Conservation (phyloP, 768 basidiomycete species). For the Rhodotorula toruloides region DNA sequence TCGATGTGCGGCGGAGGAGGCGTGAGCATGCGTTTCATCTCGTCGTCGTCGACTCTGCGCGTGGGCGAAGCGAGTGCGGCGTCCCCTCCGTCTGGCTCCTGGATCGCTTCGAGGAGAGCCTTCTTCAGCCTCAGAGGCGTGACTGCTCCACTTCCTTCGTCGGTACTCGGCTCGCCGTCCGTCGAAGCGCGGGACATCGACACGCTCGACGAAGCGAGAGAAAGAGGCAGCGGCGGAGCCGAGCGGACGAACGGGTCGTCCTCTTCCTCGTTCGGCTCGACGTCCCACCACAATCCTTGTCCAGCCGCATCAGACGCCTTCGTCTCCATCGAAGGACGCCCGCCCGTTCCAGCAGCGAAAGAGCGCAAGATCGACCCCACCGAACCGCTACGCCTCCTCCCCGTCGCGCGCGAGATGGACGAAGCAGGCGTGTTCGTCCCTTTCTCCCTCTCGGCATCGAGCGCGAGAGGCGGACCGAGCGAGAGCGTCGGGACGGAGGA, state of each 20-base stretch:
- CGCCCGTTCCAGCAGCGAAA: too few relatives aligned
- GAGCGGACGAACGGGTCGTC: slow-evolving; percentile 23
- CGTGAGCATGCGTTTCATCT: background rate
- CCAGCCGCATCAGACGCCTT: background rate
- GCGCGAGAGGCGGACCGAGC: too few relatives aligned
- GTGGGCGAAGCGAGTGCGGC: background rate
- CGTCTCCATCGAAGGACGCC: too few relatives aligned
- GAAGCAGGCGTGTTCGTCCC: background rate
- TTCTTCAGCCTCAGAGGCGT: too few relatives aligned
- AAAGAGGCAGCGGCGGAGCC: background rate
- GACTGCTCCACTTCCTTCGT: too few relatives aligned
- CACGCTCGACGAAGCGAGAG: background rate
- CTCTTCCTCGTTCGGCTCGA: slow-evolving; percentile 29
- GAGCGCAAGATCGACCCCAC: too few relatives aligned
- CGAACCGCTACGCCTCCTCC: too few relatives aligned
- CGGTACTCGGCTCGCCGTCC: too few relatives aligned
- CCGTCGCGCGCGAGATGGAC: background rate
- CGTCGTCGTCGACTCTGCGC: background rate
- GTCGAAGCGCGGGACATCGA: too few relatives aligned
- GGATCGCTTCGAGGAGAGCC: background rate
- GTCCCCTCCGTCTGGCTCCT: background rate
- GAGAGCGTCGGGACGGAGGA: background rate
- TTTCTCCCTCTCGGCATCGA: too few relatives aligned
- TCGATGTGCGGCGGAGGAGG: background rate
- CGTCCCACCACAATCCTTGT: slow-evolving; percentile 2